Evolutionary conservation across 2,329 filamentous ascomycete species (phyloP), one percentile per base, ranked within the genome.

Genomic region (Diaporthe sp.): DNA sequence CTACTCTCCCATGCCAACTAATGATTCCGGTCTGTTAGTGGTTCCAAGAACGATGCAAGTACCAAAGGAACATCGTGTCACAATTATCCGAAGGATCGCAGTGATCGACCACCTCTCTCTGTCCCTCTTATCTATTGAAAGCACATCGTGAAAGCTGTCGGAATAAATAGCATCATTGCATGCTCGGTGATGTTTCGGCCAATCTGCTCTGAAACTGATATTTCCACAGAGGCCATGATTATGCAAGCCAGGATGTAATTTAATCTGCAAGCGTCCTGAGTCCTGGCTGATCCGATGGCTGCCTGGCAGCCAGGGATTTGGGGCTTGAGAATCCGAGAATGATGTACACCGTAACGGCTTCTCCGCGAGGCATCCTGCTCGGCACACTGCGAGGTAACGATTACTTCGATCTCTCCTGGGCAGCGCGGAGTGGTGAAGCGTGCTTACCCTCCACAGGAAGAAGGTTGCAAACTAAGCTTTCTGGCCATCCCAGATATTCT

Each of bases 131-230:
- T 4, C 19, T 15, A 4, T 34, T 34, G 28, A 22, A 58, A 34
- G 1, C 4, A 34, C 1, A 17, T 25, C 5, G 37, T 37, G 0
- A 13, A n/a, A n/a, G 39, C 7, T 4, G 12, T 7, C 6, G n/a
- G 13, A 25, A 42, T 28, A 15, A 25, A 15, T 37, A 42, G 39
- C 22, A 12, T 15, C 15, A 28, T 3, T 10, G 25, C 12, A 4
- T 61, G 13, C 7, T 37, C 31, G 31, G 31, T 15, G 19, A 44
- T 19, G 15, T 28, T 25, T 62, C 37, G 60, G 15, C n/a, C 8
- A 4, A 8, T 28, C 12, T 6, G 5, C 3, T 19, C 31, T 10
- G 60, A 62, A 17, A 28, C 8, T 19, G 31, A 8, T 19, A 4
- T n/a, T 7, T 17, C 51, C 28, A 22, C 10, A 4, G 28, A 53